Evolutionary conservation across 1,284 basidiomycete genomes (phyloP).

Genomic region (Wolfiporia cocos): DNA sequence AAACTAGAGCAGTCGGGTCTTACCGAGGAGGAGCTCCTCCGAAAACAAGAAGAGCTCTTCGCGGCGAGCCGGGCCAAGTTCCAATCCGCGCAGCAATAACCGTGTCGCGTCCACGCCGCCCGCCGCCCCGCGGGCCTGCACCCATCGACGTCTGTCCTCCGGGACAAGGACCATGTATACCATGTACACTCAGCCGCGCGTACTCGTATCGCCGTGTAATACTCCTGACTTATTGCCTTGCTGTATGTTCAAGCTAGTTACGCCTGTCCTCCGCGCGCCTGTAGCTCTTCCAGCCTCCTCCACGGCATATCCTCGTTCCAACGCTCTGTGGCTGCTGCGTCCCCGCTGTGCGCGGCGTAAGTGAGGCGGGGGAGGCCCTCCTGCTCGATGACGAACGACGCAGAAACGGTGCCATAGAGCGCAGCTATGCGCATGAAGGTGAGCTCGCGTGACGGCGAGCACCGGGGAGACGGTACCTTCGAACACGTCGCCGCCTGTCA

Average conservation of each 20-base stretch:
- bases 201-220: constrained; percentile 16
- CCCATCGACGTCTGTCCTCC: no score
- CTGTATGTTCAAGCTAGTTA: no score
- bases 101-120: no score
- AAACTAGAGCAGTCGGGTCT: constrained; percentile 89
- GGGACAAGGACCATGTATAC: constrained; percentile 16
- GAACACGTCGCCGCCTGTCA: constrained; percentile 52
- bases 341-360: constrained; percentile 15
- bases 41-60: constrained; percentile 88
- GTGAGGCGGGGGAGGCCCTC: constrained; percentile 57
- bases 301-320: constrained; percentile 72
- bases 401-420: constrained; percentile 71
- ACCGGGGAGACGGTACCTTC: no score
- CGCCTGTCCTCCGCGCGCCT: constrained; percentile 17
- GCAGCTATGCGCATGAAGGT: no score
- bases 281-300: constrained; percentile 48
- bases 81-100: constrained; percentile 39
- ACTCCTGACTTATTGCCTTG: constrained; percentile 20
- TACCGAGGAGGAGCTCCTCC: constrained; percentile 85
- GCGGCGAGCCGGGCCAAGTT: constrained; percentile 80
- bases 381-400: constrained; percentile 83
- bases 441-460: no score
- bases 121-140: no score
- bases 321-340: constrained; percentile 24
- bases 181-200: constrained; percentile 15